Base-by-base conservation (phyloP, 305 asterid species). In the Andrographis paniculata region DNA sequence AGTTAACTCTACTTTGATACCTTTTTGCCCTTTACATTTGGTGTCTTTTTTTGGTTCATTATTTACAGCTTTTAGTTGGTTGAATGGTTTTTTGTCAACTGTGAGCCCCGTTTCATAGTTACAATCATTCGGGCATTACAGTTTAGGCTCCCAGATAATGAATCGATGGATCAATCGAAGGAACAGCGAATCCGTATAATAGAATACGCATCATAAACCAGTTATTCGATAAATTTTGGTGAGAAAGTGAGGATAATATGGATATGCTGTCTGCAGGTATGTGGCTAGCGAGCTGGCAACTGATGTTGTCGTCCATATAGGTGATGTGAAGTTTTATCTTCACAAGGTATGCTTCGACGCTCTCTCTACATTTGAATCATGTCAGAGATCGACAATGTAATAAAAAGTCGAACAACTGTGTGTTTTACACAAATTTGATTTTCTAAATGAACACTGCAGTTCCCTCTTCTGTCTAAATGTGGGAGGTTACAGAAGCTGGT, bases 311-410 rank as follows among this genome's bases (percentile, higher is more conserved):
- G 56, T 89, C 46, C 65, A 56, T 50, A 73, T 82, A 14, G 95
- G 84, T 24, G 93, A 82, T 18, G 73, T 56, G 39, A 85, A 72
- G 77, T 89, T 82, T 71, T 73, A 85, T 71, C 73, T 86, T n/a
- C 98, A 89, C 54, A 86, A 89, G 98, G 98, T 89, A 80, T 39
- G 64, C 3, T n/a, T n/a, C n/a, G n/a, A n/a, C n/a, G n/a, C n/a
- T n/a, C n/a, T n/a, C n/a, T n/a, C n/a, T n/a, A n/a, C n/a, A n/a
- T n/a, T n/a, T n/a, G n/a, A 24, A 24, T 8, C 30, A 24, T 24
- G 30, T 24, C 30, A 24, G 4, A 24, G 8, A 24, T 24, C 30
- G 8, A n/a, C n/a, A n/a, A n/a, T n/a, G n/a, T n/a, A n/a, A n/a
- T n/a, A n/a, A n/a, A n/a, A n/a, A n/a, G n/a, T n/a, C n/a, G n/a